Conservation (phyloP, 352 stramenopile species). For the Blastocystis sp. region DNA sequence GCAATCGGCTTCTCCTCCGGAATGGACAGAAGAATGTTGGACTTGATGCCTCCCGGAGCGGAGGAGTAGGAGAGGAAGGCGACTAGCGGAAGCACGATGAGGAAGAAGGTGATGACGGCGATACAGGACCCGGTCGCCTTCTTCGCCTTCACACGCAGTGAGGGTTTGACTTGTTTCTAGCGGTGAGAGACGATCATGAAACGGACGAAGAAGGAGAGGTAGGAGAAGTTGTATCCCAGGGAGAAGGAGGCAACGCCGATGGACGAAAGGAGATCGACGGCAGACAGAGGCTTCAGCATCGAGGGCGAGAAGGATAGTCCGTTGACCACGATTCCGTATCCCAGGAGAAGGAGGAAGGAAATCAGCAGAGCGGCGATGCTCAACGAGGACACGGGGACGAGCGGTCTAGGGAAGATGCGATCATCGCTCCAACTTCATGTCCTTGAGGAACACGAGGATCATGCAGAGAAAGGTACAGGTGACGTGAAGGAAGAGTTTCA, state of each 20-base stretch:
- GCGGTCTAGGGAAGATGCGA: background rate
- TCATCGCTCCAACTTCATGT: background rate
- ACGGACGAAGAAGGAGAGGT: slow-evolving; percentile 40
- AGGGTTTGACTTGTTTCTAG: slow-evolving; percentile 51
- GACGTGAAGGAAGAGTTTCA: slow-evolving; percentile 7
- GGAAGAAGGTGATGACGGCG: background rate
- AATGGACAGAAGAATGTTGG: slow-evolving; percentile 40
- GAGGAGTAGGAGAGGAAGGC: slow-evolving; percentile 3
- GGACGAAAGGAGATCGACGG: background rate
- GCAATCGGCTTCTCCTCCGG: background rate
- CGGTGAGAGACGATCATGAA: background rate
- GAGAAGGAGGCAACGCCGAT: slow-evolving; percentile 47
- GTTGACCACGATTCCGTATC: background rate
- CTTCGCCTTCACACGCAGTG: background rate
- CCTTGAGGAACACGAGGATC: slow-evolving; percentile 37
- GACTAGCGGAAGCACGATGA: slow-evolving; percentile 12
- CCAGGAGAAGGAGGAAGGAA: slow-evolving; percentile 31
- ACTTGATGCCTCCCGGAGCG: slow-evolving; percentile 18
- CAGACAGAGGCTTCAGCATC: slow-evolving; percentile 10
- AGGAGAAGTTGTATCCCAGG: slow-evolving; percentile 47
- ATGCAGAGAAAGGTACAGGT: slow-evolving; percentile 23
- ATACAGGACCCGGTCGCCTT: background rate
- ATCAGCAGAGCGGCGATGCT: slow-evolving; percentile 30
- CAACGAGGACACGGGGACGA: slow-evolving; percentile 31
- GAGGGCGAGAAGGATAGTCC: background rate